Percentiles rank a stretch among this genome's conserved stretches.
phyloP scores from a whole-genome alignment of 1,284 basidiomycete genomes.

The Coniferiporia sulphurascens region DNA sequence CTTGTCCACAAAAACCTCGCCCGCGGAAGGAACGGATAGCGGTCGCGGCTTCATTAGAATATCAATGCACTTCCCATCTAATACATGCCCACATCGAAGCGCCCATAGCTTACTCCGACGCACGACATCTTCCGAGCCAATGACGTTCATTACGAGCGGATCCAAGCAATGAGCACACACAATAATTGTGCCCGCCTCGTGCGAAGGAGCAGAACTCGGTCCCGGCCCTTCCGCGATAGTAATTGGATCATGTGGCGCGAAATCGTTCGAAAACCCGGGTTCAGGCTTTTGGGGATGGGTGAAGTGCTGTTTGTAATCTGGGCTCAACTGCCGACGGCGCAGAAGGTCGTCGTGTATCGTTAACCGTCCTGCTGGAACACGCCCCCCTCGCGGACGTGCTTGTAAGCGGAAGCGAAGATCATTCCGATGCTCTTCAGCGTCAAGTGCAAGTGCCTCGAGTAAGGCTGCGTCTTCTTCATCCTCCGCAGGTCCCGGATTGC shows the following conservation, averaged over 20 bases:
- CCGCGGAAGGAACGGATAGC: conserved; percentile 19
- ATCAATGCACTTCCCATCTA: conserved; percentile 69
- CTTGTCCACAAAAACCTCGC: neutral
- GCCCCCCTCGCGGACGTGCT: neutral
- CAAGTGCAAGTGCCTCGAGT: conserved; percentile 2
- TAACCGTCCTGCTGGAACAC: neutral
- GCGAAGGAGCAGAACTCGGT: conserved; percentile 5
- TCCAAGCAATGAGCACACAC: conserved; percentile 17
- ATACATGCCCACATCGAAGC: conserved; percentile 66
- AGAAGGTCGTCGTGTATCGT: neutral
- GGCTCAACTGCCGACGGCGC: conserved; percentile 6
- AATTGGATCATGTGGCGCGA: conserved; percentile 31
- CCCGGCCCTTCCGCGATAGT: conserved; percentile 9
- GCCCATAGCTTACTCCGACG: conserved; percentile 31
- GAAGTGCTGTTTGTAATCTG: conserved; percentile 52
- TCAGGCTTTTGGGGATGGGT: conserved; percentile 54
- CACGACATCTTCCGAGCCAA: conserved; percentile 16
- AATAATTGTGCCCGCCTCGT: conserved; percentile 6
- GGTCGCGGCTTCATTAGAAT: conserved; percentile 45
- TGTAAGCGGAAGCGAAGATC: neutral
- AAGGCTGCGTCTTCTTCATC: conserved; percentile 5
- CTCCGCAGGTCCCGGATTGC: neutral
- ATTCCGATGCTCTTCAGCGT: neutral
- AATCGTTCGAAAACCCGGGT: conserved; percentile 62
- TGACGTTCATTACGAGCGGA: conserved; percentile 12